Percentiles rank a stretch among this genome's conserved stretches.
Evolutionary conservation across 148 eudicot genomes (phyloP).

Genomic region (Fagopyrum tataricum): DNA sequence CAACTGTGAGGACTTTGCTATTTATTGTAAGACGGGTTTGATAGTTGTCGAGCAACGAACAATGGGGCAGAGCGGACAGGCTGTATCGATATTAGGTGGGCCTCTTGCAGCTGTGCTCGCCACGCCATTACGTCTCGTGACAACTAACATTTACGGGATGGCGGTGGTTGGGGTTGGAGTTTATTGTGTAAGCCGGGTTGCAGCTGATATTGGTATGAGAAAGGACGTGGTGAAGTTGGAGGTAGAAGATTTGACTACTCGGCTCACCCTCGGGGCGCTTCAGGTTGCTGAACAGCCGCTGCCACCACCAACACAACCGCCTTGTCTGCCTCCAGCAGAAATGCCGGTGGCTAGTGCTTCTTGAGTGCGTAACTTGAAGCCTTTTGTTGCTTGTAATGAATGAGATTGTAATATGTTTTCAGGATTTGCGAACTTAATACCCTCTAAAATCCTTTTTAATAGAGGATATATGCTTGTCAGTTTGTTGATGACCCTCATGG

Average conservation of each 20-base stretch:
- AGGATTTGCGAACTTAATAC: neutral
- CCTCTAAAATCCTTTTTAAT: neutral
- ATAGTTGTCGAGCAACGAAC: constrained; percentile 46
- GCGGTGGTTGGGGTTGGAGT: constrained; percentile 57
- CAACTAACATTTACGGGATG: constrained; percentile 59
- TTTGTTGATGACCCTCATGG: neutral
- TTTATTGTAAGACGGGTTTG: constrained; percentile 79
- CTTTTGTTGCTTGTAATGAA: neutral
- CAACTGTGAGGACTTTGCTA: constrained; percentile 76
- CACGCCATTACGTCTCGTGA: constrained; percentile 47
- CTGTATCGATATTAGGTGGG: constrained; percentile 62
- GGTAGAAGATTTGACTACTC: constrained; percentile 48
- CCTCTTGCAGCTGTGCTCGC: constrained; percentile 67
- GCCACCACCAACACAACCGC: constrained; percentile 13
- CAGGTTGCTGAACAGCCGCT: constrained; percentile 31
- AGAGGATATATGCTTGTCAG: neutral
- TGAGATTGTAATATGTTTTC: neutral
- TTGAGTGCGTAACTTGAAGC: neutral
- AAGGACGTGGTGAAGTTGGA: constrained; percentile 60
- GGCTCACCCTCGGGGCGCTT: constrained; percentile 41
- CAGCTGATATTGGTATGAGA: constrained; percentile 80
- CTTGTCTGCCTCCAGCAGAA: constrained; percentile 4
- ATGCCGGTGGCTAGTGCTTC: neutral
- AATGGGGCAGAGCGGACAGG: constrained; percentile 70
- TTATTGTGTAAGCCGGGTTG: constrained; percentile 65